phyloP scores from a whole-genome alignment of 768 basidiomycete species.

The Tricholoma sp. region DNA sequence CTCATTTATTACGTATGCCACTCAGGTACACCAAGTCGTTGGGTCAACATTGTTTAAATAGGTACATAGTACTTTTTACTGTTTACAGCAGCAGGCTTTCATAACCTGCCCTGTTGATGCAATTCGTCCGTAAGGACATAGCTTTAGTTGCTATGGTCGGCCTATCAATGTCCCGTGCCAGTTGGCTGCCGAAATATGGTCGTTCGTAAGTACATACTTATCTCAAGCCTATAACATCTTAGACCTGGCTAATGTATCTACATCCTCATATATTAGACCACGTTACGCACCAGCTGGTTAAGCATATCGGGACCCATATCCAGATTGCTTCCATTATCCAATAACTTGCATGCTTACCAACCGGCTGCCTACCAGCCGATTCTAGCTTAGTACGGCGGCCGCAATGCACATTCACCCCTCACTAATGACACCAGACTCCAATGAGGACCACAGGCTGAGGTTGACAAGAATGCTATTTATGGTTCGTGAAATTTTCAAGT shows the following conservation, averaged over 20 bases:
- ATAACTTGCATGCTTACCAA: not conserved
- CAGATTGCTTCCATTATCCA: too few species aligned
- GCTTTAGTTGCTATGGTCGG: not conserved
- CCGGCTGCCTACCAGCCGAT: not conserved
- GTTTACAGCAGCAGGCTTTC: too few species aligned
- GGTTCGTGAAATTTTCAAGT: too few species aligned
- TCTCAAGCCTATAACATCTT: too few species aligned
- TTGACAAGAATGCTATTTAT: too few species aligned
- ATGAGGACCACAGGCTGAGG: too few species aligned
- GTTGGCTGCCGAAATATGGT: not conserved
- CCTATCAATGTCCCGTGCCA: not conserved
- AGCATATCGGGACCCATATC: too few species aligned
- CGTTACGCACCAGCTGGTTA: not conserved
- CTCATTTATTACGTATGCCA: not conserved
- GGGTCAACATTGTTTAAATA: not conserved
- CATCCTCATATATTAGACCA: not conserved
- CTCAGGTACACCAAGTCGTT: not conserved
- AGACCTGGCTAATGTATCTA: not conserved
- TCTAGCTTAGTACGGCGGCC: not conserved
- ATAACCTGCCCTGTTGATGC: not conserved
- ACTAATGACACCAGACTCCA: too few species aligned
- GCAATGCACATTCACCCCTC: too few species aligned
- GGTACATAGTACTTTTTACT: too few species aligned
- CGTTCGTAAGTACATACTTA: not conserved
- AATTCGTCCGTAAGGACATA: not conserved